Base-by-base conservation (phyloP, 1,284 basidiomycete species). In the Albatrellus sp. region DNA sequence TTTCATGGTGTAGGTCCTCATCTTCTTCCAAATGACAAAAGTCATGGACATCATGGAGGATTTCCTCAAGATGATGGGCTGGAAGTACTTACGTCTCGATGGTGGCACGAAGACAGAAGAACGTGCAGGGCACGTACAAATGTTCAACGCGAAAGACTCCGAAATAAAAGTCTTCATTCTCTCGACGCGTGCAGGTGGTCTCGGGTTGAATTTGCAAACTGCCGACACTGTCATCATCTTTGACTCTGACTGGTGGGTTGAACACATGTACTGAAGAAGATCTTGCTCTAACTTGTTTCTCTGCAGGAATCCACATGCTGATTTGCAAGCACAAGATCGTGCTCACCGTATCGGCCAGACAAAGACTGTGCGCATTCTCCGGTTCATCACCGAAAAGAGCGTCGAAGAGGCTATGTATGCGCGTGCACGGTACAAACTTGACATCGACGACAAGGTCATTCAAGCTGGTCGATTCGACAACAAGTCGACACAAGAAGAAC, bases 31-130 rank as follows among this genome's bases (percentile, higher is more conserved):
- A 66, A 98, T 98, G 94, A 98, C 94, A 7, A 80, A 92, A 57
- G 92, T 98, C 60, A 98, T 98, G 94, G 92, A 97, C 55, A 97
- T 98, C 61, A 94, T 98, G 78, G 92, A 96, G 60, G 96, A 98
- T 61, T 99, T 97, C 61, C 69, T 98, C 60, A 88, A 89, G 59
- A 87, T 85, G 72, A 82, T 87, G 68, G 77, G 78, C 14, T 92
- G 82, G 75, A 86, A 90, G 59, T 89, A 93, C 63, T 80, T 98
- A 43, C 90, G 96, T 54, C 73, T 99, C 19, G 96, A 98, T 64
- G 96, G 96, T 72, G 86, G 89, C 12, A 98, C 96, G 35, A 98
- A 98, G 71, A 94, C 93, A 12, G 96, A 98, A 47, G 94, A 98
- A 57, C 91, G 96, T 62, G 90, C 93, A 13, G 75, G 78, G 5